Evolutionary conservation across 306 rosid genomes (phyloP).

Genomic region (Quercus bicolor): DNA sequence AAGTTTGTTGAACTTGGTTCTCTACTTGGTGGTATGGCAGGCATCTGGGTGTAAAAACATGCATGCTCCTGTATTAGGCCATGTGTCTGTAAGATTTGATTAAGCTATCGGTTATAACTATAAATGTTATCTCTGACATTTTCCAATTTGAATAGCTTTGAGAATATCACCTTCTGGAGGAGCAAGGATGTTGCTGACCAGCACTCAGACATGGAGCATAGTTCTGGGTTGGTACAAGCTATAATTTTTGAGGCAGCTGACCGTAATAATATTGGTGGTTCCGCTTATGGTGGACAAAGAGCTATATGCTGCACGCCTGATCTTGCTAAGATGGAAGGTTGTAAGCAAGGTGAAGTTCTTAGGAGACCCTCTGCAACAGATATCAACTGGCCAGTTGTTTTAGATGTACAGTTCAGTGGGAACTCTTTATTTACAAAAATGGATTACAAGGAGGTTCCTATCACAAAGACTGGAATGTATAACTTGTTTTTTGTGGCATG

Average conservation of each 20-base stretch:
- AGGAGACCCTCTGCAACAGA: slow-evolving; percentile 74
- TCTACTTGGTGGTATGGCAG: background rate
- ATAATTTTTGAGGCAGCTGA: slow-evolving; percentile 91
- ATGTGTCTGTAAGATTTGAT: background rate
- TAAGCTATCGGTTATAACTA: background rate
- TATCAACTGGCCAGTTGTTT: slow-evolving; percentile 70
- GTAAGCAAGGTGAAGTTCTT: slow-evolving; percentile 91
- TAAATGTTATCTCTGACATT: slow-evolving; percentile 21
- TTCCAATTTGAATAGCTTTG: slow-evolving; percentile 48
- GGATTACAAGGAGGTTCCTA: slow-evolving; percentile 38
- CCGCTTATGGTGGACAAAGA: slow-evolving; percentile 96
- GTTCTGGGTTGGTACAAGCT: slow-evolving; percentile 56
- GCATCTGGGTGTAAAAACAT: background rate
- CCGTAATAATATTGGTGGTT: slow-evolving; percentile 88
- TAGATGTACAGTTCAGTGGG: slow-evolving; percentile 50
- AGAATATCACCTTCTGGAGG: slow-evolving; percentile 78
- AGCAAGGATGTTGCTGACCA: slow-evolving; percentile 48
- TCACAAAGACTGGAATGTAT: slow-evolving; percentile 87
- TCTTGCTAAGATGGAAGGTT: slow-evolving; percentile 86
- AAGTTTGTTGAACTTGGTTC: background rate
- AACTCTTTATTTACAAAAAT: slow-evolving; percentile 33
- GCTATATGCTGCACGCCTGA: slow-evolving; percentile 93
- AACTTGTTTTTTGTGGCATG: slow-evolving; percentile 88
- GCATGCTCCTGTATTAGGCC: background rate
- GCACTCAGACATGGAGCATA: slow-evolving; percentile 40